These are phyloP conservation scores for Phytopythium ostracodes DNA, from an alignment of 352 stramenopile genomes.

Conservation along the genomic window DNA sequence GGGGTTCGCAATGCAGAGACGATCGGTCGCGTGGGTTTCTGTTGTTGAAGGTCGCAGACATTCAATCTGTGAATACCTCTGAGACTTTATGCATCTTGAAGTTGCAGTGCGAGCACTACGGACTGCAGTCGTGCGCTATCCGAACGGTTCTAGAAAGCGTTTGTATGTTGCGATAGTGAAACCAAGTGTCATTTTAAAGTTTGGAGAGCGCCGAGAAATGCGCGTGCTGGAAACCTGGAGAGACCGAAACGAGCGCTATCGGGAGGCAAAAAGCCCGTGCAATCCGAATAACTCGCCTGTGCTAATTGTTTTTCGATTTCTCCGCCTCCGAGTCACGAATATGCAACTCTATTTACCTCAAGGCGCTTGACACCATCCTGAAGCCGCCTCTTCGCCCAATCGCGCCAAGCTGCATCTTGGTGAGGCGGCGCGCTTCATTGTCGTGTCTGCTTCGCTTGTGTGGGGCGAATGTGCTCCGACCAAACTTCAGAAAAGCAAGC, in stretches of 20 bases:
- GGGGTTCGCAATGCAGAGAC: constrained; percentile 8
- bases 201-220: constrained; percentile 3
- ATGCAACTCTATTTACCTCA: neutral
- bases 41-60: constrained; percentile 32
- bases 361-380: neutral
- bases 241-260: neutral
- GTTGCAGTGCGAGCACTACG: constrained; percentile 14
- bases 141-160: neutral
- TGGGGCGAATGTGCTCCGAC: neutral
- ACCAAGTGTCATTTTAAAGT: neutral
- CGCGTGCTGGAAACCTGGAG: neutral
- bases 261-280: neutral
- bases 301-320: neutral
- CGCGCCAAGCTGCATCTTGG: neutral
- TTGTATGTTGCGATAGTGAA: constrained; percentile 1
- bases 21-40: constrained; percentile 4
- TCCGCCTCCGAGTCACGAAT: neutral
- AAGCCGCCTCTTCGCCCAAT: neutral
- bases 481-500: constrained; percentile 7
- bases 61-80: constrained; percentile 18
- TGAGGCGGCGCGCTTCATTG: neutral
- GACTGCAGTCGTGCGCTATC: neutral
- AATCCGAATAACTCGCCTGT: constrained; percentile 9
- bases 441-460: neutral
- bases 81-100: constrained; percentile 47